These are phyloP conservation scores for Lablab purpureus DNA, from an alignment of 306 rosid genomes.

Conservation along the genomic window DNA sequence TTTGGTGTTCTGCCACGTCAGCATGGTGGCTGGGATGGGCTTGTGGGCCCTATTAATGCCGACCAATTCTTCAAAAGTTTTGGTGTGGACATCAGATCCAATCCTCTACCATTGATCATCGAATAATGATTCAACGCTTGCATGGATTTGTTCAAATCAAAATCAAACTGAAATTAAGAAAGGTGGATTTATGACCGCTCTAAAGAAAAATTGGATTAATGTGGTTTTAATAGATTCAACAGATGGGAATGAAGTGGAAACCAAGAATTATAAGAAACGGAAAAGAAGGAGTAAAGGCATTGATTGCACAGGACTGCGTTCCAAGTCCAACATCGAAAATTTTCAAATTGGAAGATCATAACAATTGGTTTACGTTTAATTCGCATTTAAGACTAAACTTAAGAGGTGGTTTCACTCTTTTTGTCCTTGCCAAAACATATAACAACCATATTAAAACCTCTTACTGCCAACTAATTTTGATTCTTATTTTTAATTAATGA, in stretches of 20 bases:
- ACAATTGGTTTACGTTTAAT: neutral
- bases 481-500: no score
- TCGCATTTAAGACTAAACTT: slow-evolving; percentile 3
- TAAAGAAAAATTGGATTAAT: neutral
- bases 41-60: slow-evolving; percentile 46
- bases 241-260: neutral
- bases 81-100: slow-evolving; percentile 35
- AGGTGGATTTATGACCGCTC: neutral
- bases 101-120: slow-evolving; percentile 21
- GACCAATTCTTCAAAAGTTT: slow-evolving; percentile 35
- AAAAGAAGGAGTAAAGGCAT: neutral
- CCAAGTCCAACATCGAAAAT: neutral
- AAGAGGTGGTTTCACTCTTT: no score
- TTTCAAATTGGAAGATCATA: neutral
- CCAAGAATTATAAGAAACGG: neutral
- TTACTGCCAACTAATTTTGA: no score
- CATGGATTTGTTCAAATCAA: slow-evolving; percentile 20
- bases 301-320: neutral
- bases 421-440: no score
- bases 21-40: slow-evolving; percentile 41
- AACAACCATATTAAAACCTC: no score
- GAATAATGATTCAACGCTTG: slow-evolving; percentile 10
- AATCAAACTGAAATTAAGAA: neutral
- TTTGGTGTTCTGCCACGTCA: slow-evolving; percentile 40
- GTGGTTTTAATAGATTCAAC: slow-evolving; percentile 2